Evolutionary conservation across 257 asterid genomes (phyloP).

Genomic region (Lycium ferocissimum): DNA sequence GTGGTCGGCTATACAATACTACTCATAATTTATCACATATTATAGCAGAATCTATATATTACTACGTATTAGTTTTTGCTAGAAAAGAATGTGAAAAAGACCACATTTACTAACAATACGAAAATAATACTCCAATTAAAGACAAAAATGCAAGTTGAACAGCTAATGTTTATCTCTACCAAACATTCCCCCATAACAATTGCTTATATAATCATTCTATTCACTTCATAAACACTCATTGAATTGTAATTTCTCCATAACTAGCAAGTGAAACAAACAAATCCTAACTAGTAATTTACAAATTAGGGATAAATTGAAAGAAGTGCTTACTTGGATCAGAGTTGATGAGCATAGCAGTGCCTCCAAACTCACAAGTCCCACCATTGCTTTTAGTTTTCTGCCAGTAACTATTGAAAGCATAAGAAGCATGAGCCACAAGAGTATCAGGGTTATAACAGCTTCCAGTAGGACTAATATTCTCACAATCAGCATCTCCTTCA

Average conservation of each 20-base stretch:
- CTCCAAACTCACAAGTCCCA: conserved; percentile 87
- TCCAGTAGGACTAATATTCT: conserved; percentile 68
- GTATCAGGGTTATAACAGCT: conserved; percentile 71
- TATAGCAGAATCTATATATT: no score
- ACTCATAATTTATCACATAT: no score
- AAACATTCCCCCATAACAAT: background rate
- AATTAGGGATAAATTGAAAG: background rate
- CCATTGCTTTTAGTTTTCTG: conserved; percentile 77
- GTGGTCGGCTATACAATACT: no score
- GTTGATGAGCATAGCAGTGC: conserved; percentile 86
- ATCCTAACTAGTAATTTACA: background rate
- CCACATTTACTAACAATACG: no score
- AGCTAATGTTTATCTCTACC: background rate
- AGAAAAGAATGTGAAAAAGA: no score
- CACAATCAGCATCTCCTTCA: conserved; percentile 85
- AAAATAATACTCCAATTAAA: no score
- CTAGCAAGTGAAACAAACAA: background rate
- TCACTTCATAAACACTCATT: background rate
- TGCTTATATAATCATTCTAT: background rate
- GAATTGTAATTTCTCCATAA: background rate
- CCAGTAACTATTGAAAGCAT: conserved; percentile 92
- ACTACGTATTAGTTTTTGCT: no score
- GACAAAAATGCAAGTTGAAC: no score
- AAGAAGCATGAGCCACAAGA: conserved; percentile 85
- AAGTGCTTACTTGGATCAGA: conserved; percentile 78